phyloP scores from a whole-genome alignment of 441 rosid genomes.

The Mallotus japonicus region DNA sequence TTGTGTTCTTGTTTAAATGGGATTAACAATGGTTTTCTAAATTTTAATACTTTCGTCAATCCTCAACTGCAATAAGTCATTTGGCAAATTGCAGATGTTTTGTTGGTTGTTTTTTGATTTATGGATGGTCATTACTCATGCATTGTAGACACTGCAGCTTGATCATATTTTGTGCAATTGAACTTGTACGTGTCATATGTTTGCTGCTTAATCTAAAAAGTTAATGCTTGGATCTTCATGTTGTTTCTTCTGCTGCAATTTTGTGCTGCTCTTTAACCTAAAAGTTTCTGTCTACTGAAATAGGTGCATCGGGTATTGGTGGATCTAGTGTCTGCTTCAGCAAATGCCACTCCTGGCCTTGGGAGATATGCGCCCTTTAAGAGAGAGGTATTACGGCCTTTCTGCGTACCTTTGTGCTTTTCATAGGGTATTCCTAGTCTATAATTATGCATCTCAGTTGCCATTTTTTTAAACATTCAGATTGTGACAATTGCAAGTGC shows the following conservation, averaged over 20 bases:
- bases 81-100: slow-evolving; percentile 14
- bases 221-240: not conserved
- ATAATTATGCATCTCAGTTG: slow-evolving; percentile 15
- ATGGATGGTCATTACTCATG: not conserved
- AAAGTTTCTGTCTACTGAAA: slow-evolving; percentile 5
- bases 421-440: not conserved
- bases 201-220: not conserved
- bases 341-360: slow-evolving; percentile 91
- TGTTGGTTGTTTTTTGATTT: not conserved
- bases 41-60: too few relatives aligned
- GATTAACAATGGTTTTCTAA: not conserved
- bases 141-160: not conserved
- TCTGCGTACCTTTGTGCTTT: slow-evolving; percentile 16
- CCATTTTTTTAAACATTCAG: slow-evolving; percentile 32
- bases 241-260: not conserved
- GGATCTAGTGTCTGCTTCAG: slow-evolving; percentile 81
- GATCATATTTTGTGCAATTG: not conserved
- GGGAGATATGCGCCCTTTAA: slow-evolving; percentile 97
- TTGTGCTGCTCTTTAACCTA: slow-evolving; percentile 12
- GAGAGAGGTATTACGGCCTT: slow-evolving; percentile 65
- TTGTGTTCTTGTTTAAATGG: not conserved
- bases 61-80: not conserved
- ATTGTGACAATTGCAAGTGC: slow-evolving; percentile 82
- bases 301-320: slow-evolving; percentile 93
- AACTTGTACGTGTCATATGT: not conserved